Conservation (phyloP, 1,284 basidiomycete genomes). For the Trichosporon sp. region DNA sequence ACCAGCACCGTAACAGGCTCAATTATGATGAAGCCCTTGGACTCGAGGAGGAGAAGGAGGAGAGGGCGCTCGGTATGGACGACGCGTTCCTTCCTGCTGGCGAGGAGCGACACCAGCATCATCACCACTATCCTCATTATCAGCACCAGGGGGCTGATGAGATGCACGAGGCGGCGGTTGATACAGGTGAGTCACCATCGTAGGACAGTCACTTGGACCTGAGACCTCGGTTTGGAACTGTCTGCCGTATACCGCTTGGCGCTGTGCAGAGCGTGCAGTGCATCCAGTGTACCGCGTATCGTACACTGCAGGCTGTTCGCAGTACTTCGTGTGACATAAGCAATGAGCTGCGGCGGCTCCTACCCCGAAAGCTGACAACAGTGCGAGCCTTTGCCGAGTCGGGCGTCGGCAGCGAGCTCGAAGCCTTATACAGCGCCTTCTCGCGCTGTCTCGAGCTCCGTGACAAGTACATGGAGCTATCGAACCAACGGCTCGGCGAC, state of each 20-base stretch:
- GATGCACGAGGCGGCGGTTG: constrained; percentile 3
- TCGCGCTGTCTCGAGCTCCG: constrained; percentile 76
- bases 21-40: constrained; percentile 40
- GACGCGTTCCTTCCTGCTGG: background rate
- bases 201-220: no score
- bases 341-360: no score
- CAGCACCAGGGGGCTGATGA: no score
- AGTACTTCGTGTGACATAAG: no score
- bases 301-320: no score
- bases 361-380: constrained; percentile 2
- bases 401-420: constrained; percentile 47
- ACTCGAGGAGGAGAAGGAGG: constrained; percentile 37
- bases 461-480: constrained; percentile 83
- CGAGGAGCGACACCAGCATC: background rate
- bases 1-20: constrained; percentile 26
- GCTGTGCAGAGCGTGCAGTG: no score
- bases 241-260: no score
- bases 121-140: no score
- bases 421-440: constrained; percentile 53
- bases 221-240: no score
- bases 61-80: constrained; percentile 20
- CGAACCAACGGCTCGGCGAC: constrained; percentile 81
- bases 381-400: constrained; percentile 45
- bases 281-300: no score
- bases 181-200: constrained; percentile 21